phyloP scores from a whole-genome alignment of 768 basidiomycete genomes.

The Termitomyces titanicus region DNA sequence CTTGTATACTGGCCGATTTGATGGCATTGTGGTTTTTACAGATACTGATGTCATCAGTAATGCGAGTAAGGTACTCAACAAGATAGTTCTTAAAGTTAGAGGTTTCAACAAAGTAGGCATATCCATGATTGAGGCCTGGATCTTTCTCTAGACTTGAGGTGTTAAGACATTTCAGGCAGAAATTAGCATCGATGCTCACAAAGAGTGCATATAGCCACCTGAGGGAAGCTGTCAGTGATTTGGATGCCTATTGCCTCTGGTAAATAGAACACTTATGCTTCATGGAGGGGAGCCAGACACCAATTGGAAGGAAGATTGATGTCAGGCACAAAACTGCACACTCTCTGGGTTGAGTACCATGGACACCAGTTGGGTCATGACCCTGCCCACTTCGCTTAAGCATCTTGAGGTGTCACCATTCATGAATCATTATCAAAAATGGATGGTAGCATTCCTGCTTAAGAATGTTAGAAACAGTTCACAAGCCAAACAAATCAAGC shows the following conservation, averaged over 20 bases:
- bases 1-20: neutral
- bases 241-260: too few species aligned
- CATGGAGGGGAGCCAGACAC: slow-evolving; percentile 9
- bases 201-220: slow-evolving; percentile 15
- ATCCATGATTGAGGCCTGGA: slow-evolving; percentile 14
- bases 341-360: slow-evolving; percentile 12
- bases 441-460: neutral
- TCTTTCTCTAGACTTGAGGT: slow-evolving; percentile 12
- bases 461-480: too few species aligned
- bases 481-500: too few species aligned
- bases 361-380: slow-evolving; percentile 14
- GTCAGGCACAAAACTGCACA: slow-evolving; percentile 21
- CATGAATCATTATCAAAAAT: neutral
- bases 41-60: slow-evolving; percentile 10
- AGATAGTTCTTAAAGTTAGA: neutral
- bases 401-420: slow-evolving; percentile 17
- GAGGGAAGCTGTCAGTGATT: neutral
- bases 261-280: neutral
- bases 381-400: slow-evolving; percentile 18
- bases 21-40: slow-evolving; percentile 15
- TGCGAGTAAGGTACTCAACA: too few species aligned
- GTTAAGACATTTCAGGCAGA: slow-evolving; percentile 18
- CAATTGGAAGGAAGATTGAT: slow-evolving; percentile 20
- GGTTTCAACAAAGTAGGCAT: slow-evolving; percentile 6
- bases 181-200: slow-evolving; percentile 21